Evolutionary conservation across 805 yeast genomes (phyloP).

Genomic region (Ogataea philodendri): DNA sequence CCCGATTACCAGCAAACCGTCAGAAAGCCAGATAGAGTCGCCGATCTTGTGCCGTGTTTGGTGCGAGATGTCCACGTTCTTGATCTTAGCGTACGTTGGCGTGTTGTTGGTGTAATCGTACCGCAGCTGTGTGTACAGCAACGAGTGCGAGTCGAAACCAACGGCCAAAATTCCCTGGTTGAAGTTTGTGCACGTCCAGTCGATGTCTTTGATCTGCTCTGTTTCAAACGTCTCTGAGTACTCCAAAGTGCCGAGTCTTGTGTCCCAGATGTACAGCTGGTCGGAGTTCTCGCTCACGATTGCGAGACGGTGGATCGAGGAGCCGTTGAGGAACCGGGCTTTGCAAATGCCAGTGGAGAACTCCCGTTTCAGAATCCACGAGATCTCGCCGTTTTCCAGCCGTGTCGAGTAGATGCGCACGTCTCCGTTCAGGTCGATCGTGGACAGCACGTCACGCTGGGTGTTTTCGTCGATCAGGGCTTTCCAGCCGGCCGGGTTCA

Average conservation of each 20-base stretch:
- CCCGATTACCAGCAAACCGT: constrained; percentile 78
- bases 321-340: constrained; percentile 61
- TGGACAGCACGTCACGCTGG: constrained; percentile 51
- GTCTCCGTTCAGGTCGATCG: constrained; percentile 52
- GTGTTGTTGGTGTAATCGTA: constrained; percentile 82
- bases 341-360: constrained; percentile 55
- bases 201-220: constrained; percentile 60
- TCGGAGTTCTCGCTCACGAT: constrained; percentile 56
- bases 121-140: constrained; percentile 76
- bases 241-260: constrained; percentile 63
- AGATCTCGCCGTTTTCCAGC: constrained; percentile 31
- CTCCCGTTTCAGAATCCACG: constrained; percentile 52
- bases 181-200: constrained; percentile 75
- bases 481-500: constrained; percentile 66
- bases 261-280: constrained; percentile 76
- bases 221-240: constrained; percentile 45
- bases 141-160: constrained; percentile 64
- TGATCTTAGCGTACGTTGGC: constrained; percentile 75
- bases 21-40: constrained; percentile 82
- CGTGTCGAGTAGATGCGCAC: constrained; percentile 47
- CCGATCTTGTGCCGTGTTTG: constrained; percentile 82
- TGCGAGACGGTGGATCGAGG: constrained; percentile 74
- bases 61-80: constrained; percentile 64
- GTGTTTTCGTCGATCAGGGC: constrained; percentile 28
- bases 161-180: constrained; percentile 75